These are phyloP conservation scores for Lentinula lateritia DNA, from an alignment of 768 basidiomycete species.

Conservation along the genomic window DNA sequence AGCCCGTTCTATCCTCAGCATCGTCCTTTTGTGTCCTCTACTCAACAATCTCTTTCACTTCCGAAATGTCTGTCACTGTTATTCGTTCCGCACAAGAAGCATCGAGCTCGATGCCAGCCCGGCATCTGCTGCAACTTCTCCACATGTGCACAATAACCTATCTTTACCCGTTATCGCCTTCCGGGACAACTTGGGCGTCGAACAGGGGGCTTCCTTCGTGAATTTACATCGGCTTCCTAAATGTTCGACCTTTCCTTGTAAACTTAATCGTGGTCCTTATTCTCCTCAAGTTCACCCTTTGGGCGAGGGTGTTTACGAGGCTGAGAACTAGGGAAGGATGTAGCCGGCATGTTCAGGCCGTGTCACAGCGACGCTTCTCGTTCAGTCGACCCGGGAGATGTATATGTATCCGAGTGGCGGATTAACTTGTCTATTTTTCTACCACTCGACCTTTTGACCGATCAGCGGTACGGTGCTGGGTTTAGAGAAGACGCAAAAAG, in stretches of 20 bases:
- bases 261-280: neutral
- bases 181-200: neutral
- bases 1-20: neutral
- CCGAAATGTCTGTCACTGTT: neutral
- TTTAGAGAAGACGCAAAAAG: neutral
- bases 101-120: neutral
- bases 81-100: neutral
- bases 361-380: neutral
- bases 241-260: neutral
- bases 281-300: neutral
- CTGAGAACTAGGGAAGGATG: neutral
- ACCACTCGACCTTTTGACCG: neutral
- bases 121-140: neutral
- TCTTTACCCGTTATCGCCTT: neutral
- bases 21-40: neutral
- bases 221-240: neutral
- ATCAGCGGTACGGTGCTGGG: neutral
- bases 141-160: neutral
- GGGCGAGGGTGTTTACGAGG: neutral
- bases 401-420: neutral
- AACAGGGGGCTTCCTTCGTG: neutral
- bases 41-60: neutral
- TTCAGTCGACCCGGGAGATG: neutral
- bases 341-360: neutral
- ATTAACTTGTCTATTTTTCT: neutral